Base-by-base conservation (phyloP, 23 red algal species). In the Gracilaria vermiculophylla region DNA sequence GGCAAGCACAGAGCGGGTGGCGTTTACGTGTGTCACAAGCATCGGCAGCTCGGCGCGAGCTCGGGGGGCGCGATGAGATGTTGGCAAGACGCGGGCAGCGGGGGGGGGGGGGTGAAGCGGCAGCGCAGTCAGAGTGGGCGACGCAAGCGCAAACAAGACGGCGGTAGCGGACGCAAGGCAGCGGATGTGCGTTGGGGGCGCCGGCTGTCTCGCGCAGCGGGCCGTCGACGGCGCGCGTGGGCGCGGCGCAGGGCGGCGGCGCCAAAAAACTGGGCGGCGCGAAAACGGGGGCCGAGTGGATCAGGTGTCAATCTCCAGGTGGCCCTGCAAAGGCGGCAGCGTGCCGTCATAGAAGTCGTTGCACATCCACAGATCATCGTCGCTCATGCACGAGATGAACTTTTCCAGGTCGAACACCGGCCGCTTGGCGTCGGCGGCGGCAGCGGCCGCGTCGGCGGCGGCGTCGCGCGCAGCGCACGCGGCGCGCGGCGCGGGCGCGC, bases 341-440 rank as follows among this genome's bases (percentile, higher is more conserved):
- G 40, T 27, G 39, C 67, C 67, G 67, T 70, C 64, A 42, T 70
- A 42, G 24, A 70, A 70, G n/a, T 40, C 64, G 17, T 44, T 3
- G 32, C 67, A 48, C 42, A 47, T 24, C 37, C 42, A 45, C 67
- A 73, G 39, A 5, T 73, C 67, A 9, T 73, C 67, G 23, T 73
- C 67, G 17, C 42, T 73, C 37, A 25, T 29, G 12, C 32, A 37
- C 36, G 67, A 73, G 36, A 73, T 73, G 40, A 73, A 73, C 67
- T 45, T 73, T 4, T 73, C 67, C 42, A 73, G 7, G 17, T 73
- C 67, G 13, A 73, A 47, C 45, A 69, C 75, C 51, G 88, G 67
- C 34, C 86, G 91, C 33, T 85, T 91, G 13, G 90, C 96, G 58
- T 98, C 92, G 16, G 81, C 91, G 14, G 92, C 96, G 32, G 94